Evolutionary conservation across 768 basidiomycete species (phyloP).

Genomic region (Hygrophorus russula): DNA sequence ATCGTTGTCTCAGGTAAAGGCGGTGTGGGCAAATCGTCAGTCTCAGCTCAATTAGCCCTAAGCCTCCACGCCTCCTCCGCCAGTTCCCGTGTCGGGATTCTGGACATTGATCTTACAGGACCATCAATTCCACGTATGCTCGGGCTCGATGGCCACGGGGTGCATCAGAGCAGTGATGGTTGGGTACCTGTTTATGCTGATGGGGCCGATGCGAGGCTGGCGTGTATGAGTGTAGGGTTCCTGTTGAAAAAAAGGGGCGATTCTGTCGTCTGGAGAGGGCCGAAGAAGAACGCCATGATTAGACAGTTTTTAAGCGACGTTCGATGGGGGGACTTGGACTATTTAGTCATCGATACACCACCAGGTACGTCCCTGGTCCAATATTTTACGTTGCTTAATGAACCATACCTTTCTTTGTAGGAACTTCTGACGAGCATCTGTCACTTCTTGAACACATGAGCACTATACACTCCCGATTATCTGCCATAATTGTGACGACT

Average conservation of each 20-base stretch:
- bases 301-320: slow-evolving; percentile 91
- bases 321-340: slow-evolving; percentile 91
- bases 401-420: slow-evolving; percentile 28
- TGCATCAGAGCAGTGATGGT: slow-evolving; percentile 89
- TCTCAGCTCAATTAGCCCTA: slow-evolving; percentile 84
- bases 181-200: slow-evolving; percentile 99
- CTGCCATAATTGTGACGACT: slow-evolving; percentile 89
- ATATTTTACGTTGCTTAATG: slow-evolving; percentile 5
- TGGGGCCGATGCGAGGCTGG: slow-evolving; percentile 57
- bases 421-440: slow-evolving; percentile 97
- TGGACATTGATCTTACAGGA: slow-evolving; percentile 90
- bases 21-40: slow-evolving; percentile 97
- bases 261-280: slow-evolving; percentile 96
- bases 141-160: slow-evolving; percentile 74
- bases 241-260: slow-evolving; percentile 83
- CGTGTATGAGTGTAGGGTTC: slow-evolving; percentile 97
- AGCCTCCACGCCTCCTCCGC: slow-evolving; percentile 66
- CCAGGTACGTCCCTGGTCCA: slow-evolving; percentile 55
- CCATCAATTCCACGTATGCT: slow-evolving; percentile 95
- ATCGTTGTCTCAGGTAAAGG: slow-evolving; percentile 96
- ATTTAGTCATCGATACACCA: slow-evolving; percentile 89
- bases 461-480: slow-evolving; percentile 66
- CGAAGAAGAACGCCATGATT: slow-evolving; percentile 98
- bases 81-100: slow-evolving; percentile 67
- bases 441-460: slow-evolving; percentile 91